These are phyloP conservation scores for Fusarium denticulatum DNA, from an alignment of 2,329 filamentous ascomycete species.

Conservation along the genomic window DNA sequence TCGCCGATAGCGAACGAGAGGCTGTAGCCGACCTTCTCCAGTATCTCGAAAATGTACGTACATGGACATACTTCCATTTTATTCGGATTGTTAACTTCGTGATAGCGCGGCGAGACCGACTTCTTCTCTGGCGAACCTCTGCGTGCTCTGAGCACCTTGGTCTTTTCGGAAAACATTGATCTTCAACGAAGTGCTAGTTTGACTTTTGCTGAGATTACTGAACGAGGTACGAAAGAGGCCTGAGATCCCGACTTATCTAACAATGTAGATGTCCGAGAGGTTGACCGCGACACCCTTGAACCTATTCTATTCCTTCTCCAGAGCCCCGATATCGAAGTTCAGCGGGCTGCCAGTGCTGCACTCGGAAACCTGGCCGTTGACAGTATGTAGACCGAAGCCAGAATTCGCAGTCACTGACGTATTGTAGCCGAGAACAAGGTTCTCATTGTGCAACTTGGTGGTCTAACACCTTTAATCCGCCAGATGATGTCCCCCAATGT, in stretches of 20 bases:
- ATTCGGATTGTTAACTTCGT: slow-evolving; percentile 35
- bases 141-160: slow-evolving; percentile 90
- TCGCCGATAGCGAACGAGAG: slow-evolving; percentile 96
- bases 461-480: slow-evolving; percentile 88
- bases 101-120: slow-evolving; percentile 91
- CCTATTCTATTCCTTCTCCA: slow-evolving; percentile 96
- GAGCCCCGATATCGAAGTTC: slow-evolving; percentile 95
- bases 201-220: slow-evolving; percentile 98
- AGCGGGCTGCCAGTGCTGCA: slow-evolving; percentile 94
- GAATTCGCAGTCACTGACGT: slow-evolving; percentile 52
- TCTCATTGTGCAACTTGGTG: slow-evolving; percentile 90
- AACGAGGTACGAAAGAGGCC: slow-evolving; percentile 75
- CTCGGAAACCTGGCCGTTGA: slow-evolving; percentile 97
- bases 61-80: slow-evolving; percentile 66
- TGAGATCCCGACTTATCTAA: slow-evolving; percentile 10
- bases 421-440: slow-evolving; percentile 93
- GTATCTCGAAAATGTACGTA: slow-evolving; percentile 94
- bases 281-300: slow-evolving; percentile 93
- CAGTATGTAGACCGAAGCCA: slow-evolving; percentile 67
- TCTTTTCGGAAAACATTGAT: slow-evolving; percentile 99
- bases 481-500: slow-evolving; percentile 99
- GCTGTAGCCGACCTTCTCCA: slow-evolving; percentile 94
- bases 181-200: slow-evolving; percentile 96
- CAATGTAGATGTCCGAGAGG: slow-evolving; percentile 87
- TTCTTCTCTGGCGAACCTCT: slow-evolving; percentile 98